Evolutionary conservation across 2,329 filamentous ascomycete species (phyloP).

Genomic region (Colletotrichum cereale): DNA sequence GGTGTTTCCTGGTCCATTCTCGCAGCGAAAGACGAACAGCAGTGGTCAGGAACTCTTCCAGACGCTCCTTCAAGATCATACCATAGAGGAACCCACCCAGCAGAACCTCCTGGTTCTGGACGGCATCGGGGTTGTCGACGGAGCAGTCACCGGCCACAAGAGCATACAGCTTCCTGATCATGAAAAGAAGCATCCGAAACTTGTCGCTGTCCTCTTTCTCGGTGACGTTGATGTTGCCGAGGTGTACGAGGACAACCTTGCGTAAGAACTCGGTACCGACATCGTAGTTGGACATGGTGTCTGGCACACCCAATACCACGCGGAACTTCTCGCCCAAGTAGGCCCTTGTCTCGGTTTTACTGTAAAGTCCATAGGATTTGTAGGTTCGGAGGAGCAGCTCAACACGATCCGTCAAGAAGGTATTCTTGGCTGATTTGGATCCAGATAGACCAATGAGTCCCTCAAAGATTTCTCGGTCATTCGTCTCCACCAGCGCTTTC

Average conservation of each 20-base stretch:
- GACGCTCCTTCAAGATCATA: constrained; percentile 93
- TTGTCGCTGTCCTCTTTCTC: constrained; percentile 90
- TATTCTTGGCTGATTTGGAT: constrained; percentile 85
- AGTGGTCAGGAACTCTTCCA: constrained; percentile 85
- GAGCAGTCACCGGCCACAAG: constrained; percentile 93
- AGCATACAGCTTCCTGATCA: constrained; percentile 95
- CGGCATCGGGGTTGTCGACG: constrained; percentile 94
- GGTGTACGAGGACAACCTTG: constrained; percentile 90
- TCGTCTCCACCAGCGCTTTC: constrained; percentile 95
- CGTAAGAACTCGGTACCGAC: constrained; percentile 92
- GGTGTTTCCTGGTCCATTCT: constrained; percentile 68
- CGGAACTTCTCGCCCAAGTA: constrained; percentile 94
- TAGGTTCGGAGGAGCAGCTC: constrained; percentile 93
- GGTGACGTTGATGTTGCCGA: constrained; percentile 87
- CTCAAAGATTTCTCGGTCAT: constrained; percentile 96
- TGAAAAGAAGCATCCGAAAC: constrained; percentile 93
- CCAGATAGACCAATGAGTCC: constrained; percentile 84
- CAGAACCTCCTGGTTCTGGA: constrained; percentile 95
- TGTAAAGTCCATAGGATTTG: constrained; percentile 89
- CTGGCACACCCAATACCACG: constrained; percentile 84
- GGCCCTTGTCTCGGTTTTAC: constrained; percentile 82
- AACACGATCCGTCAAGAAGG: constrained; percentile 94
- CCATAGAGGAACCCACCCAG: constrained; percentile 94
- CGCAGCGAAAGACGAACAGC: constrained; percentile 65
- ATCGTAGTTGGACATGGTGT: constrained; percentile 88